These are phyloP conservation scores for Bolboschoenus planiculmis DNA, from an alignment of 176 grass and related monocot species.

Conservation along the genomic window DNA sequence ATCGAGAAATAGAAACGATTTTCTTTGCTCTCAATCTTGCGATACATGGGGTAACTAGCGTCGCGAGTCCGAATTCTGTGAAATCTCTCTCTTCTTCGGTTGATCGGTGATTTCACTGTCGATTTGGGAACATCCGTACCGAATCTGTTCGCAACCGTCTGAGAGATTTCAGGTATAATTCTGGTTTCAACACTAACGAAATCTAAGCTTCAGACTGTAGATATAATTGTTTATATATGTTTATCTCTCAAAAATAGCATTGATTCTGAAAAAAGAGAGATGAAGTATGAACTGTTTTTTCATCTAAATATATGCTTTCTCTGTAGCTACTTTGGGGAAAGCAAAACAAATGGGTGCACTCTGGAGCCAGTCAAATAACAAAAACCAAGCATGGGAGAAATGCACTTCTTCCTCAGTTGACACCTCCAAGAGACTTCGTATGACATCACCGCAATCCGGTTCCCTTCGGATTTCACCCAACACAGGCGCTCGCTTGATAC, in stretches of 20 bases:
- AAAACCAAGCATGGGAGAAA: constrained; percentile 25
- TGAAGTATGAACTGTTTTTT: background rate
- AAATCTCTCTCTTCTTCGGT: background rate
- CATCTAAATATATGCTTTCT: background rate
- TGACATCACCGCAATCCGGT: background rate
- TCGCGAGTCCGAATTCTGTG: background rate
- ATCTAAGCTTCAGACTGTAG: background rate
- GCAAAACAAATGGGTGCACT: constrained; percentile 40
- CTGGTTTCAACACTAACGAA: background rate
- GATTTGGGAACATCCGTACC: background rate
- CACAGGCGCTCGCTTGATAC: constrained; percentile 35
- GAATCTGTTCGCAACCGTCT: background rate
- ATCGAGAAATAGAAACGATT: background rate
- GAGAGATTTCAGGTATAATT: background rate
- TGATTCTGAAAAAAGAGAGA: too few relatives aligned
- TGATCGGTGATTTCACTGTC: background rate
- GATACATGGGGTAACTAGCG: background rate
- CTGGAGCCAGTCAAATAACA: constrained; percentile 35
- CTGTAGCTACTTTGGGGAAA: constrained; percentile 1
- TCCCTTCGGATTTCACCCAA: background rate
- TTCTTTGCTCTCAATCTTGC: background rate
- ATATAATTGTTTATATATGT: background rate
- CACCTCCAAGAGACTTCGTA: constrained; percentile 42
- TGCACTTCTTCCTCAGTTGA: constrained; percentile 18
- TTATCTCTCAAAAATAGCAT: background rate